These are phyloP conservation scores for Penicillium subrubescens DNA, from an alignment of 495 filamentous ascomycete species.

Conservation along the genomic window DNA sequence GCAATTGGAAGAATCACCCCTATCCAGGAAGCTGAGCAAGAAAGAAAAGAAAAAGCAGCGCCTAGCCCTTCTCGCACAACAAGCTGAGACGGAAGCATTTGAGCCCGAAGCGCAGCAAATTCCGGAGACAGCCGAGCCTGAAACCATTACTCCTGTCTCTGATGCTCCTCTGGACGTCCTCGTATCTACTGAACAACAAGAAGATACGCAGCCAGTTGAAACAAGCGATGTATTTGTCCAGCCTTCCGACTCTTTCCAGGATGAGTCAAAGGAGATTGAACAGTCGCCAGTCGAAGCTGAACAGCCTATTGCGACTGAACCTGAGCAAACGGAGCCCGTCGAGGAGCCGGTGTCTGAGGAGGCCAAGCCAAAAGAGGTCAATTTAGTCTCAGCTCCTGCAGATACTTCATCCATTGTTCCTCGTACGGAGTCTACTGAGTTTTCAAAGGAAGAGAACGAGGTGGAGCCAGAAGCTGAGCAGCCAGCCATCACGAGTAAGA, in stretches of 20 bases:
- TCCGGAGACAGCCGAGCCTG: not conserved
- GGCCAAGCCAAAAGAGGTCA: not conserved
- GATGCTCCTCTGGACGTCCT: not conserved
- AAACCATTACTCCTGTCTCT: slow-evolving; percentile 2
- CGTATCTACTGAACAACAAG: not conserved
- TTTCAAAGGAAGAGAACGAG: not conserved
- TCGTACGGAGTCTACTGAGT: slow-evolving; percentile 1
- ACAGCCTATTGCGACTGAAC: slow-evolving; percentile 1
- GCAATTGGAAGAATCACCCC: slow-evolving; percentile 12
- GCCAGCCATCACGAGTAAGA: slow-evolving; percentile 16
- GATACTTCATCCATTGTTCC: not conserved
- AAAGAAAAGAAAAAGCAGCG: slow-evolving; percentile 39
- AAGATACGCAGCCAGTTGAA: not conserved
- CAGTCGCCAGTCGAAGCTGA: not conserved
- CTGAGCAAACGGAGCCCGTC: not conserved
- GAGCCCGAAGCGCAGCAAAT: slow-evolving; percentile 4
- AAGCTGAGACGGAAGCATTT: slow-evolving; percentile 10
- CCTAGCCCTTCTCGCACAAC: slow-evolving; percentile 13
- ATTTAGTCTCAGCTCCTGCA: not conserved
- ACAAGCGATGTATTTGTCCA: not conserved
- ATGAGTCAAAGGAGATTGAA: not conserved
- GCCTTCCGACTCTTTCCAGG: not conserved
- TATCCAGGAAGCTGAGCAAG: slow-evolving; percentile 32
- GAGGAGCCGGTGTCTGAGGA: not conserved
- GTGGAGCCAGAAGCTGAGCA: slow-evolving; percentile 1